These are phyloP conservation scores for Lepidium aucheri DNA, from an alignment of 345 rosid species.

Conservation along the genomic window DNA sequence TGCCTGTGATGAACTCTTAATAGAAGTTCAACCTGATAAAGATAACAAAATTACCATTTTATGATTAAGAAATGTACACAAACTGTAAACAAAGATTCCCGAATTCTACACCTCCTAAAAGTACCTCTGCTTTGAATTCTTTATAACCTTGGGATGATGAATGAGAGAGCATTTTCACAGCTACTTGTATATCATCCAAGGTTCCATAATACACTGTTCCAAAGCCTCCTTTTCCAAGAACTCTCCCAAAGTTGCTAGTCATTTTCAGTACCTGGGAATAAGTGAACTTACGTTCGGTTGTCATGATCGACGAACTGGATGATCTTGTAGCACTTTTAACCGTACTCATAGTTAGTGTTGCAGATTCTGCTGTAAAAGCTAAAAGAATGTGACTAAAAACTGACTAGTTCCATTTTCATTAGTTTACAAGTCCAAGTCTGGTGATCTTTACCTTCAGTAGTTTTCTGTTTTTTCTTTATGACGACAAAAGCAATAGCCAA, in stretches of 20 bases:
- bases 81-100: no score
- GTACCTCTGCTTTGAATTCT: neutral
- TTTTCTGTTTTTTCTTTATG: neutral
- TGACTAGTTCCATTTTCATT: neutral
- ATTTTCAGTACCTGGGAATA: neutral
- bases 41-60: neutral
- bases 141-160: neutral
- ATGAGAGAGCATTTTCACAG: neutral
- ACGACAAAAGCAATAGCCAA: neutral
- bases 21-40: neutral
- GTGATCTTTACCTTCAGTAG: no score
- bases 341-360: no score
- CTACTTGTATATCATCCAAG: neutral
- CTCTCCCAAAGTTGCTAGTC: neutral
- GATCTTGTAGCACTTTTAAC: no score
- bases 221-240: neutral
- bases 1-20: conserved; percentile 10
- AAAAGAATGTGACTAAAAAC: no score
- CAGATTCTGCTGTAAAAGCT: no score
- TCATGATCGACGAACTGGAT: no score
- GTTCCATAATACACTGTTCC: neutral
- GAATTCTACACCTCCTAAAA: no score
- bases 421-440: neutral
- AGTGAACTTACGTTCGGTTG: neutral
- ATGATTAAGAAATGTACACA: no score